Evolutionary conservation across 805 yeast genomes (phyloP), one percentile per base, ranked within the genome.

Genomic region (Starmerella sirachaensis): DNA sequence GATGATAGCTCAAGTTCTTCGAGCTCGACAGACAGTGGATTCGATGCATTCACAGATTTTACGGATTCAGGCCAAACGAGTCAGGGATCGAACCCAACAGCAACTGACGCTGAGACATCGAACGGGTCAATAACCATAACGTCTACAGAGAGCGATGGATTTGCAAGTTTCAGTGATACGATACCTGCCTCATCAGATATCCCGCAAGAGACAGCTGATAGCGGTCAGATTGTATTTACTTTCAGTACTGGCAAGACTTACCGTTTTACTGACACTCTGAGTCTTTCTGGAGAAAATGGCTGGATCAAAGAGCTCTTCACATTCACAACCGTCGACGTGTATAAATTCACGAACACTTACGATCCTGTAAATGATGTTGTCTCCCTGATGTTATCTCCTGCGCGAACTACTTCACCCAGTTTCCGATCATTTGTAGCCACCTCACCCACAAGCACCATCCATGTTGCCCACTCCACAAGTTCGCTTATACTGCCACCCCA

Each of bases 1-100:
- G 12, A n/a, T 14, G 18, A 11, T 10, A 25, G 24, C 17, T 12
- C 23, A 1, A 33, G 20, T 13, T 12, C 13, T 14, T 8, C 17
- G 17, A 27, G 13, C 17, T 27, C 30, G 6, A 6, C 37, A 2
- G 37, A 21, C 22, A n/a, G 14, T 20, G 33, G 38, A 13, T 35
- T 35, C 29, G 38, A 29, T 3, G 38, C 19, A 5, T 35, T 35
- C 29, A 29, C 38, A 5, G 24, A 23, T 6, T 35, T 5, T 6
- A 9, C 38, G 4, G 21, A 4, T 21, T 9, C 27, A 7, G 18
- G n/a, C 8, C 21, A 6, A n/a, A 6, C 21, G 7, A 29, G 31
- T 18, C 11, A 22, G 24, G 9, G 17, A 10, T 14, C 17, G 17
- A 27, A 14, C 13, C 8, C 30, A 27, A n/a, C 17, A 27, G 17